Conservation (phyloP, 495 filamentous ascomycete species). For the Aspergillus ostianus region DNA sequence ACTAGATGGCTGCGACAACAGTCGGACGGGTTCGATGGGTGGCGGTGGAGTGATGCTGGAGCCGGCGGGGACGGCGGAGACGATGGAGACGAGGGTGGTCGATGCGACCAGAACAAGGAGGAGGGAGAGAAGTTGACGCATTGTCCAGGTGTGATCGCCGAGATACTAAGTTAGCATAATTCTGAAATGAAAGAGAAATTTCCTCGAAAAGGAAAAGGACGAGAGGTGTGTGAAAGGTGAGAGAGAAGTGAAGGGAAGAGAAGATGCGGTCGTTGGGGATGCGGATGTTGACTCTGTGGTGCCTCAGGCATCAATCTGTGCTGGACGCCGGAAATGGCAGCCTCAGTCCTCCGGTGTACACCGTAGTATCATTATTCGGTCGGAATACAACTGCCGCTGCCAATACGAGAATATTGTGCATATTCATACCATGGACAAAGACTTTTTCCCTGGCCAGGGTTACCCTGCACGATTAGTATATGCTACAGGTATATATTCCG, state of each 20-base stretch:
- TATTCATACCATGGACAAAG: too few species aligned
- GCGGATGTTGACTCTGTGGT: background rate
- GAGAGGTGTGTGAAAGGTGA: background rate
- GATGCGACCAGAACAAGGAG: slow-evolving; percentile 30
- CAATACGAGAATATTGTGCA: too few species aligned
- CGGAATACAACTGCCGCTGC: background rate
- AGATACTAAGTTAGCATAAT: slow-evolving; percentile 12
- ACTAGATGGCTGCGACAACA: slow-evolving; percentile 29
- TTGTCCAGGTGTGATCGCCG: slow-evolving; percentile 6
- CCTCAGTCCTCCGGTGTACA: too few species aligned
- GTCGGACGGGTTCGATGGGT: slow-evolving; percentile 36
- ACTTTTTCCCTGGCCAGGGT: too few species aligned
- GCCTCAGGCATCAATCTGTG: background rate
- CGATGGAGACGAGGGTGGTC: slow-evolving; percentile 38
- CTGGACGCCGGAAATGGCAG: background rate
- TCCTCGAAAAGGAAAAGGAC: slow-evolving; percentile 1
- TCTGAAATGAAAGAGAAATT: background rate
- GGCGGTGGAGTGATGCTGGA: slow-evolving; percentile 43
- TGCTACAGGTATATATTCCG: too few species aligned
- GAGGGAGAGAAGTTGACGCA: slow-evolving; percentile 18
- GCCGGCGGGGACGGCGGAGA: slow-evolving; percentile 41
- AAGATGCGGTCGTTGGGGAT: background rate
- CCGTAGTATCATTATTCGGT: too few species aligned
- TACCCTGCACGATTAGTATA: too few species aligned
- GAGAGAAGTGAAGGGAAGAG: background rate